Evolutionary conservation across 2,329 filamentous ascomycete species (phyloP), one percentile per base, ranked within the genome.

Genomic region (Botryotinia narcissicola): DNA sequence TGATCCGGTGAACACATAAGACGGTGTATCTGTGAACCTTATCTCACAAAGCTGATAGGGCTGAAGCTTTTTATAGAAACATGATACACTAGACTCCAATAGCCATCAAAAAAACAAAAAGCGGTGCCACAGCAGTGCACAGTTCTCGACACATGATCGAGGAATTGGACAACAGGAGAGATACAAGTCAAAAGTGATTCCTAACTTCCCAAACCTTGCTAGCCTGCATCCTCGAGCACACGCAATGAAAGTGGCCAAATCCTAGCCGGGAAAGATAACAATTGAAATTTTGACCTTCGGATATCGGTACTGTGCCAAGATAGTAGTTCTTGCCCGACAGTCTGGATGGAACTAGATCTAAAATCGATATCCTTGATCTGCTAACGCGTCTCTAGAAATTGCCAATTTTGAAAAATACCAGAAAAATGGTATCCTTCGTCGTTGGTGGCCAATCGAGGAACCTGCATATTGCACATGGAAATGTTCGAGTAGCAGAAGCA

Each of bases 11-110:
- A 29, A 57, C 29, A 22, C 35, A 51, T 32, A 42, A 57, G 12
- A 57, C 22, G n/a, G 37, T 57, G 9, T 68, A 1, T 7, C 22
- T 18, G 62, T 46, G 12, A n/a, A 51, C n/a, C 12, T 66, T 25
- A 25, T 20, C 40, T 32, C 35, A 57, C n/a, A 32, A 42, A 48
- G 37, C 48, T 42, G 66, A 57, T 69, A 69, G 37, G 66, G 51
- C 48, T 69, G 48, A 69, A 69, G 48, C 51, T 69, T 69, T 16
- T n/a, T 18, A 32, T 69, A 69, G 18, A 44, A 25, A 44, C 32
- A 44, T 57, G 66, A 69, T 57, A 44, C 10, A 57, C 35, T 54
- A 22, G 35, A 37, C 25, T n/a, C 32, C 35, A 42, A 29, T 29
- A 20, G 14, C 4, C 5, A 54, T 68, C 25, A 54, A 54, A 22